Evolutionary conservation across 1,284 basidiomycete species (phyloP).

Genomic region (Abortiporus biennis): DNA sequence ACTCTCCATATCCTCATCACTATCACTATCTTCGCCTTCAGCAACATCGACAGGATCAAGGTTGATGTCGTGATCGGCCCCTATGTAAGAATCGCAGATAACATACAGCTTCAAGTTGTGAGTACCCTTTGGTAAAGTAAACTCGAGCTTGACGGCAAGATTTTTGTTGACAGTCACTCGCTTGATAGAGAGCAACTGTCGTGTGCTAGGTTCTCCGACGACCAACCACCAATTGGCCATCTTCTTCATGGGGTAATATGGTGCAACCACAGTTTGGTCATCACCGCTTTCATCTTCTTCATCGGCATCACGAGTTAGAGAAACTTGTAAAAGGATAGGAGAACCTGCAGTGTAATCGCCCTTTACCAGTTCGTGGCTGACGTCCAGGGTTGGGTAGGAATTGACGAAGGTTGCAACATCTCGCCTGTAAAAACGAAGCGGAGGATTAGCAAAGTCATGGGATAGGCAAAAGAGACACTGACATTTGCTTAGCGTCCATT

Average conservation of each 20-base stretch:
- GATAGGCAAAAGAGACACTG: slow-evolving; percentile 22
- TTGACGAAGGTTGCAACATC: slow-evolving; percentile 93
- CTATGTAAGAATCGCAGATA: slow-evolving; percentile 89
- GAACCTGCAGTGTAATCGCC: slow-evolving; percentile 80
- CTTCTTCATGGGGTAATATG: slow-evolving; percentile 89
- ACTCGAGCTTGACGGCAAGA: slow-evolving; percentile 82
- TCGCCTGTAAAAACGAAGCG: slow-evolving; percentile 42
- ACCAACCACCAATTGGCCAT: slow-evolving; percentile 98
- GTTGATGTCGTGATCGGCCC: slow-evolving; percentile 87
- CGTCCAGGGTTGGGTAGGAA: slow-evolving; percentile 90
- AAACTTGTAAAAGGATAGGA: slow-evolving; percentile 79
- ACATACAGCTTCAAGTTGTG: slow-evolving; percentile 86
- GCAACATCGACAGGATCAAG: slow-evolving; percentile 78
- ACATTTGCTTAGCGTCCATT: slow-evolving; percentile 87
- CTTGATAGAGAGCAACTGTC: slow-evolving; percentile 89
- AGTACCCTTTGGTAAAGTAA: slow-evolving; percentile 78
- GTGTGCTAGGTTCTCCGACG: slow-evolving; percentile 73
- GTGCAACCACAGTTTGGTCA: slow-evolving; percentile 82
- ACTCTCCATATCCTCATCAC: slow-evolving; percentile 64
- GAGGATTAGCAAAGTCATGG: slow-evolving; percentile 4
- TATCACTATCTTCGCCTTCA: slow-evolving; percentile 82
- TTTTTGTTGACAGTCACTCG: slow-evolving; percentile 84
- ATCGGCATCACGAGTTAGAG: slow-evolving; percentile 79
- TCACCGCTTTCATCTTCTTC: slow-evolving; percentile 74
- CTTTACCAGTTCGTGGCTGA: slow-evolving; percentile 76